A percentile compares a stretch with the other conserved stretches of the same genome.
Conservation (phyloP, 306 rosid genomes). For the Dicorynia guianensis region DNA sequence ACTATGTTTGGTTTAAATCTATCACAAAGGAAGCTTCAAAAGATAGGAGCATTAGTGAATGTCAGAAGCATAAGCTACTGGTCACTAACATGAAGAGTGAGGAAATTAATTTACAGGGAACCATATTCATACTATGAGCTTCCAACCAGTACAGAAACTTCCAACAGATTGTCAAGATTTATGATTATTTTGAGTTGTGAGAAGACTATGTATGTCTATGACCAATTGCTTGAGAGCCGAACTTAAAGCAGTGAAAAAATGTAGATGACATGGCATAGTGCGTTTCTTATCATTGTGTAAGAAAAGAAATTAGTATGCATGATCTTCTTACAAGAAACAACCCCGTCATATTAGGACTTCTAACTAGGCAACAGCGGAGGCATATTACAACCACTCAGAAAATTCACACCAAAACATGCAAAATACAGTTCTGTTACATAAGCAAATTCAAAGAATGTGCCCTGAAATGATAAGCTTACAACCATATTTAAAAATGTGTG, state of each 20-base stretch:
- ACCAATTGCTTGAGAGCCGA: not conserved
- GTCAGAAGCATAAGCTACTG: conserved; percentile 9
- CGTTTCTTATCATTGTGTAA: conserved; percentile 1
- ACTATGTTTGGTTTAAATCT: conserved; percentile 20
- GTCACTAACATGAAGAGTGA: conserved; percentile 28
- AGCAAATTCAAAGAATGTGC: not conserved
- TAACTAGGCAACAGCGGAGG: not conserved
- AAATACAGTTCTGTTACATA: not conserved
- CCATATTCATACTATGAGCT: conserved; percentile 11
- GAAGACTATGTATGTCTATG: not conserved
- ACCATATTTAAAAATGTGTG: not conserved
- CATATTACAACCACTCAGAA: not conserved
- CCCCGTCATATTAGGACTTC: too few species aligned
- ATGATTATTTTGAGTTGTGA: not conserved
- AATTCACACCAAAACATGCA: not conserved
- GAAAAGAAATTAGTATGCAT: not conserved
- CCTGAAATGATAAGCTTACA: not conserved
- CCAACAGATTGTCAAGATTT: conserved; percentile 17
- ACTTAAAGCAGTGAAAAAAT: not conserved
- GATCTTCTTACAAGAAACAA: not conserved
- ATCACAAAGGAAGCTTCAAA: conserved; percentile 19
- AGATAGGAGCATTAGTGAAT: conserved; percentile 27
- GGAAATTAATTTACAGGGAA: conserved; percentile 18
- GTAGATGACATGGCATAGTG: not conserved
- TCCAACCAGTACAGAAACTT: conserved; percentile 2